Percentiles rank a stretch among this genome's conserved stretches.
Conservation (phyloP, 805 yeast species). For the Suhomyces pyralidae region DNA sequence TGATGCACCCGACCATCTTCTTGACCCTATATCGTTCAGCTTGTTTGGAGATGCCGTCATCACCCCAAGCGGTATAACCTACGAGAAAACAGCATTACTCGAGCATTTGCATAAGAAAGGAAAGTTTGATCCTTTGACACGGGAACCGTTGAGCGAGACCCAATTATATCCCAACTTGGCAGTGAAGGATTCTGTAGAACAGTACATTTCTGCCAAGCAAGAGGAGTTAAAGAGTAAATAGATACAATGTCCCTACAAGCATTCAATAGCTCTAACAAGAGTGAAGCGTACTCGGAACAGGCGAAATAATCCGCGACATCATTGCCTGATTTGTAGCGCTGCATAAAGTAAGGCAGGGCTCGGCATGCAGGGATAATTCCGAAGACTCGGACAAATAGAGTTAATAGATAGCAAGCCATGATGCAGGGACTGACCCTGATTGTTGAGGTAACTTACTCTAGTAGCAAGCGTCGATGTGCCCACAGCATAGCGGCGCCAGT, state of each 20-base stretch:
- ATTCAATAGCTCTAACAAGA: too few relatives aligned
- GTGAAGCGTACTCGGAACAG: neutral
- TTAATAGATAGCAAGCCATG: too few relatives aligned
- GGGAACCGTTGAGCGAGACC: conserved; percentile 27
- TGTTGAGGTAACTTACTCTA: too few relatives aligned
- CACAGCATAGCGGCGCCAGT: too few relatives aligned
- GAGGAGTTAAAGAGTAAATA: neutral
- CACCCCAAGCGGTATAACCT: conserved; percentile 16
- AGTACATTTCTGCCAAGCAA: conserved; percentile 9
- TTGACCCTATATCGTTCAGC: conserved; percentile 16
- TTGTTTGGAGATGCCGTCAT: conserved; percentile 17
- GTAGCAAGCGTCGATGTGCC: too few relatives aligned
- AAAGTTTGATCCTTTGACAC: conserved; percentile 40
- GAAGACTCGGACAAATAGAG: too few relatives aligned
- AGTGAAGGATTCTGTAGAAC: conserved; percentile 36
- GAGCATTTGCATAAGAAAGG: conserved; percentile 12
- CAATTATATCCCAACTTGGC: conserved; percentile 42
- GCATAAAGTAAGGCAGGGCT: neutral
- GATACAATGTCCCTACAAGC: neutral
- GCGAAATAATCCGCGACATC: neutral
- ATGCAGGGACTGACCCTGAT: too few relatives aligned
- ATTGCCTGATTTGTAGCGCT: neutral
- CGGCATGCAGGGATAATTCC: neutral
- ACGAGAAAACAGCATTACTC: conserved; percentile 11
- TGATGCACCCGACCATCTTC: conserved; percentile 13